Evolutionary conservation across 2,329 filamentous ascomycete genomes (phyloP).

Genomic region (Penicillium sp.): DNA sequence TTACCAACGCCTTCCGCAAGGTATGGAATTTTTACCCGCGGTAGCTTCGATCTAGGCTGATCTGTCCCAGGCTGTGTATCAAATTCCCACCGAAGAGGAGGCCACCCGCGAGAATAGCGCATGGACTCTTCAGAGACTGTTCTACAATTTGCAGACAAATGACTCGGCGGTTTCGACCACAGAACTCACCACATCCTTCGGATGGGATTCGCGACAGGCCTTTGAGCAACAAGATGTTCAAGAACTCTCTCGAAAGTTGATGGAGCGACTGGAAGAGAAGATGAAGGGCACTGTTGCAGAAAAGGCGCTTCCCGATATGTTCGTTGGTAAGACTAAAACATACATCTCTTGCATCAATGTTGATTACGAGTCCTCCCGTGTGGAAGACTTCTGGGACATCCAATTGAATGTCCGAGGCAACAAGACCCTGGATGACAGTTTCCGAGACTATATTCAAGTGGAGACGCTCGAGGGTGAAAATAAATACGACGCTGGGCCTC

Average conservation of each 20-base stretch:
- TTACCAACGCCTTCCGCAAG: conserved; percentile 90
- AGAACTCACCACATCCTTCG: conserved; percentile 92
- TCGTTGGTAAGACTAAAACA: conserved; percentile 96
- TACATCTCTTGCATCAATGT: conserved; percentile 99
- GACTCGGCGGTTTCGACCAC: conserved; percentile 78
- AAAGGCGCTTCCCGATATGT: conserved; percentile 81
- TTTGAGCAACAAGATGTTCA: conserved; percentile 99
- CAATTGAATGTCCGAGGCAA: conserved; percentile 95
- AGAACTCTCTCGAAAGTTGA: conserved; percentile 89
- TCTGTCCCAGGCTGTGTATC: conserved; percentile 72
- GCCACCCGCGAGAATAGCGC: conserved; percentile 79
- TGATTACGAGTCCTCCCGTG: conserved; percentile 88
- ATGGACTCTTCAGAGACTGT: conserved; percentile 86
- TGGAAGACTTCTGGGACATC: conserved; percentile 98
- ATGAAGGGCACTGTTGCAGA: conserved; percentile 97
- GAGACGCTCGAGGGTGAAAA: conserved; percentile 98
- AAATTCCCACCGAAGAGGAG: conserved; percentile 87
- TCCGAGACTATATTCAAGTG: conserved; percentile 91
- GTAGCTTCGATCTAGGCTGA: conserved; percentile 1
- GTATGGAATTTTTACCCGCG: conserved; percentile 40
- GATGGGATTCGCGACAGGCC: conserved; percentile 95
- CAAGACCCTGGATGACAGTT: conserved; percentile 87
- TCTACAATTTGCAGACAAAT: conserved; percentile 89
- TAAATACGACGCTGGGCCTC: conserved; percentile 88
- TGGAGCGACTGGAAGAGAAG: conserved; percentile 93